These are phyloP conservation scores for Pleurozium schreberi DNA, from an alignment of 225 moss, liverwort and hornwort genomes.

Conservation along the genomic window DNA sequence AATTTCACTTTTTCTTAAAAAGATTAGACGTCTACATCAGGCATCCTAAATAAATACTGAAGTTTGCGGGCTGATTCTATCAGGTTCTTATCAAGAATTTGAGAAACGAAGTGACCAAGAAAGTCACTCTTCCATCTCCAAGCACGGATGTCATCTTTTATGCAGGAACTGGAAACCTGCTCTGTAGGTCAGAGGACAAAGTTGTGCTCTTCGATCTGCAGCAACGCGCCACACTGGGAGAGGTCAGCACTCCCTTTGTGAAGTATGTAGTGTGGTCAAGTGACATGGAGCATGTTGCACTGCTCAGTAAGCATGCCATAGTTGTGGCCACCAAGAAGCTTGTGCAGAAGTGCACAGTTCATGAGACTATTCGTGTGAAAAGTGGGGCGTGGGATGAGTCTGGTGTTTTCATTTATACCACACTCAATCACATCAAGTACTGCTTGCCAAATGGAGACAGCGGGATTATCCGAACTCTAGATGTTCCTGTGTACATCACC, in stretches of 20 bases:
- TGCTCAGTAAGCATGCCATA: slow-evolving; percentile 95
- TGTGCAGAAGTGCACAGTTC: slow-evolving; percentile 91
- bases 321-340: slow-evolving; percentile 92
- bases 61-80: neutral
- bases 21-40: neutral
- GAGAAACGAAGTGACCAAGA: slow-evolving; percentile 94
- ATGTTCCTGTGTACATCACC: slow-evolving; percentile 93
- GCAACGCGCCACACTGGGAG: slow-evolving; percentile 73
- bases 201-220: slow-evolving; percentile 90
- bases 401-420: slow-evolving; percentile 92
- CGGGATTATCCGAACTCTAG: slow-evolving; percentile 90
- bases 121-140: slow-evolving; percentile 64
- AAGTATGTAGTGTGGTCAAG: slow-evolving; percentile 96
- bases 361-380: slow-evolving; percentile 95
- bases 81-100: slow-evolving; percentile 89
- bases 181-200: slow-evolving; percentile 94
- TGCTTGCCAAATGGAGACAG: slow-evolving; percentile 96
- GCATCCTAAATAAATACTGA: neutral
- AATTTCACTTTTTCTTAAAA: neutral
- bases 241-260: slow-evolving; percentile 85
- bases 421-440: slow-evolving; percentile 97
- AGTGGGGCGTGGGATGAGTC: slow-evolving; percentile 99
- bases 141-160: slow-evolving; percentile 86
- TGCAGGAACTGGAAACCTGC: slow-evolving; percentile 86
- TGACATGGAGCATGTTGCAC: slow-evolving; percentile 92